Conservation (phyloP, 2,329 filamentous ascomycete genomes). For the Colletotrichum nymphaeae region DNA sequence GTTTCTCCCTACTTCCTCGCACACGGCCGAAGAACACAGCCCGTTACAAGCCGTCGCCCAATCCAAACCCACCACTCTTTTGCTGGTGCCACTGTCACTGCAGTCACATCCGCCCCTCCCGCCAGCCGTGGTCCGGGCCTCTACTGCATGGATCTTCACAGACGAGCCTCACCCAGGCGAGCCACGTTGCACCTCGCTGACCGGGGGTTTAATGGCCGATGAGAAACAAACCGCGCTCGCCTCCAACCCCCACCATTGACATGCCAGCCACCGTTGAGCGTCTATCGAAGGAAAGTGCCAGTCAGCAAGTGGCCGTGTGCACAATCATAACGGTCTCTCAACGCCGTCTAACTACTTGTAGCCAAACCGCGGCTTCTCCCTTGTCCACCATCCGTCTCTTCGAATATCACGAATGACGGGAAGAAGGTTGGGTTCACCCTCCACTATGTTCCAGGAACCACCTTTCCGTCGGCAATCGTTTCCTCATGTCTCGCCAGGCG, state of each 20-base stretch:
- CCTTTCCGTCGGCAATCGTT: constrained; percentile 31
- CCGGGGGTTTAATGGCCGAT: constrained; percentile 30
- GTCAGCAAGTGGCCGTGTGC: neutral
- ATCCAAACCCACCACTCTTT: constrained; percentile 20
- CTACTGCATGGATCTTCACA: constrained; percentile 34
- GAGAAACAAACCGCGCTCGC: constrained; percentile 24
- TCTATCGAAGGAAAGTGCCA: constrained; percentile 3
- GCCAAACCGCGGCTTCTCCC: constrained; percentile 24
- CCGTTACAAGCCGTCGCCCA: constrained; percentile 15
- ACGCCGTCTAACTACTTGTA: neutral
- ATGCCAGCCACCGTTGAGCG: neutral
- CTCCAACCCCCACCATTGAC: constrained; percentile 12
- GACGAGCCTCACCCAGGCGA: constrained; percentile 36
- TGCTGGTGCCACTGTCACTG: constrained; percentile 21
- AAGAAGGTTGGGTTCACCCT: constrained; percentile 20
- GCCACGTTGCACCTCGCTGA: constrained; percentile 39
- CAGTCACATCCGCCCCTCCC: constrained; percentile 34
- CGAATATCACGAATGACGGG: constrained; percentile 22
- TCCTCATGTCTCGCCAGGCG: constrained; percentile 13
- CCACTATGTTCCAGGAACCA: constrained; percentile 28
- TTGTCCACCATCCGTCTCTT: constrained; percentile 12
- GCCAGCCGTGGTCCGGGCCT: constrained; percentile 34
- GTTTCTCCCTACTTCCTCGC: neutral
- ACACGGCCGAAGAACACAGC: neutral
- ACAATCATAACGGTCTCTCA: neutral